Percentiles rank a stretch among this genome's conserved stretches.
Evolutionary conservation across 2,329 filamentous ascomycete species (phyloP).

Genomic region (Pseudogymnoascus sp.): DNA sequence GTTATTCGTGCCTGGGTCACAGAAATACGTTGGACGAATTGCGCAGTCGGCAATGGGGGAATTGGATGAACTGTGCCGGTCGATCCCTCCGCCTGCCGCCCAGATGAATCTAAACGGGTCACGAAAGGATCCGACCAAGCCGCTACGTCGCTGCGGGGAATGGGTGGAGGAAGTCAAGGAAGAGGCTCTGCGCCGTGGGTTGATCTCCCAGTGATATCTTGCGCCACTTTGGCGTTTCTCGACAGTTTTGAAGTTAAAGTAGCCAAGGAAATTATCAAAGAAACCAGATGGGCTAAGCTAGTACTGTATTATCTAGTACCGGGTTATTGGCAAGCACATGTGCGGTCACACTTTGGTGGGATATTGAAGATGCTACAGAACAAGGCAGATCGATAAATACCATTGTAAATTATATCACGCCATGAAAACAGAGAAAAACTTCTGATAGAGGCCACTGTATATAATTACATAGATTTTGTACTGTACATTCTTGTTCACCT

Average conservation of each 20-base stretch:
- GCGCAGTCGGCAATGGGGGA: neutral
- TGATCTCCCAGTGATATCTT: neutral
- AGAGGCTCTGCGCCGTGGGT: neutral
- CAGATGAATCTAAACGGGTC: slow-evolving; percentile 1
- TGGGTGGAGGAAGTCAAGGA: neutral
- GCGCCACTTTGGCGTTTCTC: too few species aligned
- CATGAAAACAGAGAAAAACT: neutral
- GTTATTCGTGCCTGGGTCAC: neutral
- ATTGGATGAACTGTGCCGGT: neutral
- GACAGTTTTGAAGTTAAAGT: neutral
- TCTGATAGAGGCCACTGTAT: neutral
- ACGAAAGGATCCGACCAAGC: neutral
- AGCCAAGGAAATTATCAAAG: neutral
- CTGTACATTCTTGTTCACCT: neutral
- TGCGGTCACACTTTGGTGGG: neutral
- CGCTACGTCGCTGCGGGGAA: neutral
- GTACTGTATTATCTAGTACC: neutral
- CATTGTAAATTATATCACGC: neutral
- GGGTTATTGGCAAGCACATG: neutral
- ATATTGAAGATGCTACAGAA: neutral
- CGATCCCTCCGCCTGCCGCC: neutral
- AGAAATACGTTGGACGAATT: neutral
- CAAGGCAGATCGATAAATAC: too few species aligned
- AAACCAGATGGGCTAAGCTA: neutral
- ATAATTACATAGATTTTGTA: neutral